Base-by-base conservation (phyloP, 1,284 basidiomycete genomes). In the Melampsora larici-populina region DNA sequence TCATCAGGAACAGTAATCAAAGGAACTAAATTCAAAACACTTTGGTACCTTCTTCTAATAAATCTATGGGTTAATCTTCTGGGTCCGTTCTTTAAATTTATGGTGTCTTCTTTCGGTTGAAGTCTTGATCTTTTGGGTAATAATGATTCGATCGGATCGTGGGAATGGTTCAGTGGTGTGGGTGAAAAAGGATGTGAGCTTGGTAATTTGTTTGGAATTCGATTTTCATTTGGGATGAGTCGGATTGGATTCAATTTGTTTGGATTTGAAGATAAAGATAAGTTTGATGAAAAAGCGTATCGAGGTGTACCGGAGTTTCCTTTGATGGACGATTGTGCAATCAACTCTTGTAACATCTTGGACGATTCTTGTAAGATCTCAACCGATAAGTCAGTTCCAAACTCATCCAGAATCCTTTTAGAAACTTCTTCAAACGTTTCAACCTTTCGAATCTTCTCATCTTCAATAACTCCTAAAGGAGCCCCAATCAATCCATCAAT, bases 401-500 rank as follows among this genome's bases (percentile, higher is more conserved):
- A 49, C 43, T 74, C 71, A 66, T 36, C 36, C 36, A 36, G 3
- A 9, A 36, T 36, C 36, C 9, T 36, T 36, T 36, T 36, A n/a
- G n/a, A n/a, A 3, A 36, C 9, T 9, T 36, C 36, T 36, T 36
- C 9, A 4, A 36, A 36, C 9, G 3, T 36, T 9, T 36, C 36
- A 36, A 36, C 36, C 36, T n/a, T n/a, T n/a, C 36, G 36, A 36
- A 4, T 9, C 36, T 36, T 36, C 9, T 36, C 36, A 36, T 36
- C 36, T 36, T 9, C 5, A 36, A 36, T 36, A 9, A 36, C 9
- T 36, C 36, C 11, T 31, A 75, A 65, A 13, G 73, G 73, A 26
- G 73, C 49, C 15, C 73, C 73, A 11, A 51, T 67, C 9, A 75
- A 65, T 65, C 73, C 73, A 26, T 64, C 64, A 48, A 75, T n/a